These are phyloP conservation scores for Hymenoscyphus repandus DNA, from an alignment of 2,329 filamentous ascomycete species.

Conservation along the genomic window DNA sequence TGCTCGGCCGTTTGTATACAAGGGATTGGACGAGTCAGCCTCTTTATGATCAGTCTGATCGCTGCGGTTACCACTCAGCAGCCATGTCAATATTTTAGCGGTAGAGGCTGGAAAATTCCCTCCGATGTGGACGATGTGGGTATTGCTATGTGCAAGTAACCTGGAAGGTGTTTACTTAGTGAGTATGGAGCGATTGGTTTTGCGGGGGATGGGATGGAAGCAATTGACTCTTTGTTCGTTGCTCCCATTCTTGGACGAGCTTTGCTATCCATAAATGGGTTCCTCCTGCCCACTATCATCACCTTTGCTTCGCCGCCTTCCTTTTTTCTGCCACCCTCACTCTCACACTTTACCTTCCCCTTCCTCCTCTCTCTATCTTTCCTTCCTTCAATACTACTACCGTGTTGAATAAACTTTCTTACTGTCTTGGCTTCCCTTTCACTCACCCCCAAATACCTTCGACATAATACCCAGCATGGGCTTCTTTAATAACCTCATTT, in stretches of 20 bases:
- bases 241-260: background rate
- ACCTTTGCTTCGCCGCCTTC: no score
- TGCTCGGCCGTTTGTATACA: background rate
- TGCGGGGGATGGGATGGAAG: no score
- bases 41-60: background rate
- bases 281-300: no score
- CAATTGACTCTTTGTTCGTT: background rate
- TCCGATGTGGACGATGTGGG: background rate
- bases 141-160: no score
- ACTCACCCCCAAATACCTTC: background rate
- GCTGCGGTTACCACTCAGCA: no score
- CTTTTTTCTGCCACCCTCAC: no score
- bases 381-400: no score
- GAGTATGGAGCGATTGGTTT: no score
- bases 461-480: slow-evolving; percentile 4
- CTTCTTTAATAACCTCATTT: slow-evolving; percentile 14
- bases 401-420: background rate
- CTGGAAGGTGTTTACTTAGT: no score
- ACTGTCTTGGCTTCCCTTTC: background rate
- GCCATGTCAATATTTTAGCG: no score
- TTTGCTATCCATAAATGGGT: background rate
- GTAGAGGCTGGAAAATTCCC: background rate
- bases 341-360: no score
- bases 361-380: no score
- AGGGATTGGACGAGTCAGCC: background rate